Evolutionary conservation across 148 eudicot genomes (phyloP), one percentile per base, ranked within the genome.

Genomic region (Silene conica): DNA sequence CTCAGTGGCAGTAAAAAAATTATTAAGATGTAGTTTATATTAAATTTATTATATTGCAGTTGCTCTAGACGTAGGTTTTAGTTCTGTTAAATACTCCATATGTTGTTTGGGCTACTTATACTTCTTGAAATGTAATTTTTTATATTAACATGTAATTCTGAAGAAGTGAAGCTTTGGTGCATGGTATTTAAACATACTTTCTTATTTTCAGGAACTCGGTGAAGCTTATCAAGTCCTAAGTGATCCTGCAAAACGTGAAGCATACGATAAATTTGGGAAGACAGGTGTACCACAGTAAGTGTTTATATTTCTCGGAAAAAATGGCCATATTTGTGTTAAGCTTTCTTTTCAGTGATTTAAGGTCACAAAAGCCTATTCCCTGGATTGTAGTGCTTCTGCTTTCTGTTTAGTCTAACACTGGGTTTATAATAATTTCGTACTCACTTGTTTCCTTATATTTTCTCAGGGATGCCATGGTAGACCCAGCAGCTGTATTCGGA

Each of bases 171-270:
- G 43, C 34, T 21, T 59, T 28, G 45, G 38, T 31, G 48, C 21
- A 65, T 65, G 48, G 6, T 45, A 31, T 65, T 65, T 65, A 20
- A 65, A 65, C 57, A 64, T 56, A 43, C 60, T 70, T 64, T 79
- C 56, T 74, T 22, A 45, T 73, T 59, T 67, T 41, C 73, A 94
- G 98, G 89, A 82, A 62, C 97, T 94, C 71, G 98, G 93, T 74
- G 98, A 94, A 86, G 98, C 98, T 74, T 94, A 94, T 83, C 97
- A 94, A 78, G 88, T 94, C 59, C 80, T 94, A 22, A 83, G 98
- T 78, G 97, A 94, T 81, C 84, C 90, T 73, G 84, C 81, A 22
- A 89, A 91, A 76, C 98, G 97, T 73, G 96, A 87, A 72, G 89
- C 96, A 68, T 94, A 94, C 85, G 85, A 94, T 80, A 86, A 83